Conservation (phyloP, 768 basidiomycete species). For the Xerocomus brunneocitrinus region DNA sequence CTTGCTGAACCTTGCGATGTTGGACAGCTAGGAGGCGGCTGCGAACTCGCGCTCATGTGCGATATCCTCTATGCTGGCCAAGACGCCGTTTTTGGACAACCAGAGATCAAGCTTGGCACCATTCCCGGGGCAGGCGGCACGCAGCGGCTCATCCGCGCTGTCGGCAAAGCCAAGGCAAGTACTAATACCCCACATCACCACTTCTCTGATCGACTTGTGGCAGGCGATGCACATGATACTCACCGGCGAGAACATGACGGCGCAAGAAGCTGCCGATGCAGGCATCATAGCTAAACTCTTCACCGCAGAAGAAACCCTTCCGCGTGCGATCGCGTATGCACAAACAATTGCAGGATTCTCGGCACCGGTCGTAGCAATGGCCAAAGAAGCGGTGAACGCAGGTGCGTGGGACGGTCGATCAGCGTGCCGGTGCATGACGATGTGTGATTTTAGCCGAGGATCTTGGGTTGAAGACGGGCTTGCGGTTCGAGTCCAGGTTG, state of each 20-base stretch:
- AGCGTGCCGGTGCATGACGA: neutral
- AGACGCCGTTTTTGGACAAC: slow-evolving; percentile 88
- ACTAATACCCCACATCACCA: neutral
- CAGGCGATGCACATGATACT: slow-evolving; percentile 56
- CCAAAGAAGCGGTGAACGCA: slow-evolving; percentile 49
- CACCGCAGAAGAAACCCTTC: slow-evolving; percentile 35
- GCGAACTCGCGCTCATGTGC: slow-evolving; percentile 94
- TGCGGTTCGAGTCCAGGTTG: slow-evolving; percentile 43
- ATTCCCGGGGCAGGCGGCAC: slow-evolving; percentile 95
- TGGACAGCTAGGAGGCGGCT: slow-evolving; percentile 86
- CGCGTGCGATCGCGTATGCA: slow-evolving; percentile 41
- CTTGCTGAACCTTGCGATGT: neutral
- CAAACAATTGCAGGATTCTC: slow-evolving; percentile 31
- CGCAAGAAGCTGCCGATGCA: slow-evolving; percentile 41
- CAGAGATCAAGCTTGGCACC: slow-evolving; percentile 91
- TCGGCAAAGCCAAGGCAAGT: slow-evolving; percentile 68
- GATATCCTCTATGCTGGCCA: slow-evolving; percentile 90
- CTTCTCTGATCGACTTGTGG: neutral
- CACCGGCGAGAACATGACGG: slow-evolving; percentile 44
- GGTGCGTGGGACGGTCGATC: slow-evolving; percentile 25
- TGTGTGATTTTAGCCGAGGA: slow-evolving; percentile 37
- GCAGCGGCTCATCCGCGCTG: slow-evolving; percentile 76
- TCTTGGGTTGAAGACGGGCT: slow-evolving; percentile 40
- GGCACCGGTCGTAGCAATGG: slow-evolving; percentile 32
- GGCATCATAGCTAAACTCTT: slow-evolving; percentile 48